Conservation (phyloP, 106 monocot genomes). For the Amphibolis antarctica region DNA sequence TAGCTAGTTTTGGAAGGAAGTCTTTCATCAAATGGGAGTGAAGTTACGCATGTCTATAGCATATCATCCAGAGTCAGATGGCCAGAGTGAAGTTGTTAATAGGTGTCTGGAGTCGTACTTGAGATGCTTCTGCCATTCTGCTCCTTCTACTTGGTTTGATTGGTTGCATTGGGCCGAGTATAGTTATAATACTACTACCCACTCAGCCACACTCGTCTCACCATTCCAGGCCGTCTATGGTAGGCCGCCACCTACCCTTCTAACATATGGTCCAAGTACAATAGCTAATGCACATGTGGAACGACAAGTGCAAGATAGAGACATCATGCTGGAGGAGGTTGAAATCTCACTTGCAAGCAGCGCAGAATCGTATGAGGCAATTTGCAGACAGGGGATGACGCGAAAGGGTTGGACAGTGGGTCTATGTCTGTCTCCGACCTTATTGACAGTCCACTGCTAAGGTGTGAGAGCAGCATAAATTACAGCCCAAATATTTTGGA, state of each 20-base stretch:
- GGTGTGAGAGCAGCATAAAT: too few species aligned
- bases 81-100: not conserved
- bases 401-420: too few species aligned
- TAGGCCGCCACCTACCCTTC: not conserved
- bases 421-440: too few species aligned
- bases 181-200: slow-evolving; percentile 3
- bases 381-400: too few species aligned
- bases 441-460: too few species aligned
- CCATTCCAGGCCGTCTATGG: slow-evolving; percentile 12
- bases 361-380: too few species aligned
- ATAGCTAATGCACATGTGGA: too few species aligned
- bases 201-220: not conserved
- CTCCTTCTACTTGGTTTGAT: not conserved
- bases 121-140: not conserved
- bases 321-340: too few species aligned
- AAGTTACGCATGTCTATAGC: not conserved
- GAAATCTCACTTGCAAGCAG: too few species aligned
- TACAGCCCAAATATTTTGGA: too few species aligned
- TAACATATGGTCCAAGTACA: not conserved
- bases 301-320: too few species aligned
- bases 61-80: not conserved
- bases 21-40: not conserved
- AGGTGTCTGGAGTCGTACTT: not conserved
- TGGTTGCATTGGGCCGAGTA: not conserved
- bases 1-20: not conserved